These are phyloP conservation scores for Backusella liffmaniae DNA, from an alignment of 192 early-diverging fungal species.

Conservation along the genomic window DNA sequence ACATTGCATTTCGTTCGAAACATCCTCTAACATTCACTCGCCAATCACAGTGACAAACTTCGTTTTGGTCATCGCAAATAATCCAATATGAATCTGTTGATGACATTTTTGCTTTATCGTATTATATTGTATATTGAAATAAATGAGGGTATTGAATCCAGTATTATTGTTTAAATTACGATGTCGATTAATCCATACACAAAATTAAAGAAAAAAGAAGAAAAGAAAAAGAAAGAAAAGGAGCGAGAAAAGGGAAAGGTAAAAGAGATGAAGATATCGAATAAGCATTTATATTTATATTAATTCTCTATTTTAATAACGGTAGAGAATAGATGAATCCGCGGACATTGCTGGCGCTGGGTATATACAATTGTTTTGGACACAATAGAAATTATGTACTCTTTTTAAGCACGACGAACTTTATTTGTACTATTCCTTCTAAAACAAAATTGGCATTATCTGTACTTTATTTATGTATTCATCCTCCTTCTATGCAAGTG, in stretches of 20 bases:
- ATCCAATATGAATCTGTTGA: slow-evolving; percentile 20
- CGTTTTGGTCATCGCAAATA: slow-evolving; percentile 1
- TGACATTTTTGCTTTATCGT: neutral
- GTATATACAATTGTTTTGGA: neutral
- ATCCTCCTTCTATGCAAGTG: neutral
- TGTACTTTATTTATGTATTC: neutral
- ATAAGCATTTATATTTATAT: neutral
- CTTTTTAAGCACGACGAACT: neutral
- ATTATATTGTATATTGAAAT: neutral
- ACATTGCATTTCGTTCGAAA: neutral
- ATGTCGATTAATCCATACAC: neutral
- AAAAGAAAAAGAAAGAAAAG: neutral
- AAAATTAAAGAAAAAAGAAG: neutral
- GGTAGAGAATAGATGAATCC: neutral
- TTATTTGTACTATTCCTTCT: neutral
- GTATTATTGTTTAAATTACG: neutral
- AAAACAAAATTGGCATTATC: neutral
- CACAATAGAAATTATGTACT: slow-evolving; percentile 8
- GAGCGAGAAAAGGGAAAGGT: neutral
- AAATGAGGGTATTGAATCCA: neutral
- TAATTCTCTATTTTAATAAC: neutral
- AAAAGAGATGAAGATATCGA: neutral
- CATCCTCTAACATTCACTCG: slow-evolving; percentile 21
- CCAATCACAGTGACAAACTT: slow-evolving; percentile 35
- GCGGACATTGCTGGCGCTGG: neutral